phyloP scores from a whole-genome alignment of 2,329 filamentous ascomycete species.

The Stagonosporopsis cucurbitacearum region DNA sequence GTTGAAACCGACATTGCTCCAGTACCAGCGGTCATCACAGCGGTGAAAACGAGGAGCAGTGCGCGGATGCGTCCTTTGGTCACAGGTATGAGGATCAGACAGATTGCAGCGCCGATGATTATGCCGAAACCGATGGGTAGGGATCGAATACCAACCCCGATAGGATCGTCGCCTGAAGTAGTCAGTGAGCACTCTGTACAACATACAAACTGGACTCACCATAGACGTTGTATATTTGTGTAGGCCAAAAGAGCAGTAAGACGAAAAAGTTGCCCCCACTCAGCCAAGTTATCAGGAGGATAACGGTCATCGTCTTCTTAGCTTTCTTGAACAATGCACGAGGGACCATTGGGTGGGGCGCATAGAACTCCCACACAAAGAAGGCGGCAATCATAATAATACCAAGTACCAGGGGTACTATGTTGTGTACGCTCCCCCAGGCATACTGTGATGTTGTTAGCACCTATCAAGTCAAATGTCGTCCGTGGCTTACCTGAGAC shows the following conservation, averaged over 20 bases:
- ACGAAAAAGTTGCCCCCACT: slow-evolving; percentile 46
- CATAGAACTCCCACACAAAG: slow-evolving; percentile 56
- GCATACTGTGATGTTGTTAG: slow-evolving; percentile 60
- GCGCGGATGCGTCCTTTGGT: slow-evolving; percentile 65
- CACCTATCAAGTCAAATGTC: slow-evolving; percentile 13
- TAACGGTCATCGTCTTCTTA: slow-evolving; percentile 40
- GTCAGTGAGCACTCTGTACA: not conserved
- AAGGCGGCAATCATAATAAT: slow-evolving; percentile 57
- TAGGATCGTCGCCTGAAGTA: slow-evolving; percentile 61
- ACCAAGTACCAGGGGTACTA: slow-evolving; percentile 62
- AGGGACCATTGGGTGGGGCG: slow-evolving; percentile 56
- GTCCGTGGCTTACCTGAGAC: slow-evolving; percentile 37
- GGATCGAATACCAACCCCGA: slow-evolving; percentile 68
- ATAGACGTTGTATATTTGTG: slow-evolving; percentile 44
- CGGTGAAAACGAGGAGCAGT: slow-evolving; percentile 65
- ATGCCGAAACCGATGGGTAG: slow-evolving; percentile 70
- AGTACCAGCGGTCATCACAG: slow-evolving; percentile 70
- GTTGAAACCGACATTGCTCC: slow-evolving; percentile 60
- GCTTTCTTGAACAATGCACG: slow-evolving; percentile 38
- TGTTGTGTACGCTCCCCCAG: slow-evolving; percentile 63
- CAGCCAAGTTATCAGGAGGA: slow-evolving; percentile 45
- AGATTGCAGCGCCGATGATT: slow-evolving; percentile 65
- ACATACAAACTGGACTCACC: slow-evolving; percentile 16
- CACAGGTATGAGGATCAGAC: slow-evolving; percentile 63
- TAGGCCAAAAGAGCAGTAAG: slow-evolving; percentile 46